Conservation (phyloP, 2,329 filamentous ascomycete genomes). For the Paraphaeosphaeria sporulosa region DNA sequence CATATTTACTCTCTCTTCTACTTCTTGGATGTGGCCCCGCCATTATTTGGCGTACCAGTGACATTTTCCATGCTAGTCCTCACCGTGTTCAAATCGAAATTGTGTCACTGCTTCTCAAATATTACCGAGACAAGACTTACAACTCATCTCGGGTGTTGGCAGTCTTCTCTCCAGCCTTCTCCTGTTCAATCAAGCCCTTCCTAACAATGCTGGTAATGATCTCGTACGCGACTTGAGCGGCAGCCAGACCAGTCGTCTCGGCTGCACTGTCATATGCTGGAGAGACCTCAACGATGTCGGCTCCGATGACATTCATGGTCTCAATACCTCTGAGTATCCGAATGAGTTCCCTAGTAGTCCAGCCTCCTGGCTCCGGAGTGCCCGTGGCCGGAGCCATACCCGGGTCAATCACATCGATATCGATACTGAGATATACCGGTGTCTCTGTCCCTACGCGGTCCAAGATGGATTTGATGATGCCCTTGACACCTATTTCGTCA, state of each 20-base stretch:
- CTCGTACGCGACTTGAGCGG: conserved; percentile 84
- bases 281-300: conserved; percentile 88
- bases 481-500: conserved; percentile 77
- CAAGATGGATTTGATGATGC: conserved; percentile 75
- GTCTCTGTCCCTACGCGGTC: conserved; percentile 73
- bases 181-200: conserved; percentile 56
- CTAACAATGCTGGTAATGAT: conserved; percentile 80
- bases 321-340: conserved; percentile 83
- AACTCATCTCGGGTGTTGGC: conserved; percentile 38
- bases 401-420: conserved; percentile 83
- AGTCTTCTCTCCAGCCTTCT: conserved; percentile 30
- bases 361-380: conserved; percentile 88
- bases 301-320: conserved; percentile 82
- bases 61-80: background rate
- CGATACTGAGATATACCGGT: conserved; percentile 82
- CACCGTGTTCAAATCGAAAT: background rate
- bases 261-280: conserved; percentile 83
- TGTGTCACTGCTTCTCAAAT: background rate
- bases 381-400: conserved; percentile 79
- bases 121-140: conserved; percentile 10
- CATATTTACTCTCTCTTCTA: no score
- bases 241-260: conserved; percentile 83
- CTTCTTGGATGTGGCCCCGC: background rate
- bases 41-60: background rate
- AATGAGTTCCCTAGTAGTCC: conserved; percentile 89